Percentiles rank a stretch among this genome's conserved stretches.
phyloP scores from a whole-genome alignment of 140 eudicot species.

The Flaveria floridana region DNA sequence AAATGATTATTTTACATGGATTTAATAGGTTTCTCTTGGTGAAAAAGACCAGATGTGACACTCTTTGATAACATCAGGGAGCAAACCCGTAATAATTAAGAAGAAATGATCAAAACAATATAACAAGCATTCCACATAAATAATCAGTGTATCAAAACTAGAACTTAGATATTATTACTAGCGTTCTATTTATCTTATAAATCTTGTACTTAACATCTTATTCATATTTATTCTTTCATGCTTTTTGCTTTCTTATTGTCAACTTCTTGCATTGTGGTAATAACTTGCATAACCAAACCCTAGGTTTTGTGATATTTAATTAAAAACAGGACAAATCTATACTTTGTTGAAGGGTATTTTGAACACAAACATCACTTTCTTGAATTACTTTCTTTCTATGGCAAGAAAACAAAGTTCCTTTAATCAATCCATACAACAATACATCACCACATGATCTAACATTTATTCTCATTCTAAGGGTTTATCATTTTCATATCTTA shows the following conservation, averaged over 20 bases:
- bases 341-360: conserved; percentile 11
- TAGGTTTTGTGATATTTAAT: not conserved
- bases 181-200: conserved; percentile 22
- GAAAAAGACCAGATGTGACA: not conserved
- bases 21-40: not conserved
- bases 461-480: conserved; percentile 17
- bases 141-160: not conserved
- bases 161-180: conserved; percentile 9
- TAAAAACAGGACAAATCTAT: conserved; percentile 1
- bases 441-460: conserved; percentile 24
- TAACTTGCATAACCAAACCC: not conserved
- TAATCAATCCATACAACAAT: conserved; percentile 25
- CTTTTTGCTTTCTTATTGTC: conserved; percentile 34
- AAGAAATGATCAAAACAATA: not conserved
- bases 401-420: conserved; percentile 27
- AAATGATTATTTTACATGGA: not conserved
- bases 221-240: conserved; percentile 44
- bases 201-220: conserved; percentile 25
- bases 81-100: not conserved
- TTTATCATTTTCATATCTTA: conserved; percentile 8
- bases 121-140: no score
- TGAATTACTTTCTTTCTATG: conserved; percentile 25
- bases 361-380: conserved; percentile 23
- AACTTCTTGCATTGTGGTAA: conserved; percentile 18
- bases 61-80: not conserved